Evolutionary conservation across 371 early-diverging fungal genomes (phyloP), one percentile per base, ranked within the genome.

Genomic region (Actinomortierella wolfii): DNA sequence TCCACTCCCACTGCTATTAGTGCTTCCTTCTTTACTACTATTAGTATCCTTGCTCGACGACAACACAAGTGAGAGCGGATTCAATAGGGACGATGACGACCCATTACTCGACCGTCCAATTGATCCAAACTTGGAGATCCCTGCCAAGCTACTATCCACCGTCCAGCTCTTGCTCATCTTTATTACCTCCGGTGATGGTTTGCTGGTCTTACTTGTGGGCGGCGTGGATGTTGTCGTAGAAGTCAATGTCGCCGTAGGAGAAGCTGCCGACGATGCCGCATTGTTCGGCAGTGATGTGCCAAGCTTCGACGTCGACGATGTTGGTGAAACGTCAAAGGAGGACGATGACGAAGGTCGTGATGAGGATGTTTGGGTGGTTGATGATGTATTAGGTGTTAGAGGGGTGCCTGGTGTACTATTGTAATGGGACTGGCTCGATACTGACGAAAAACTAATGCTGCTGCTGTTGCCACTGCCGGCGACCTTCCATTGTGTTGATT

Each of bases 121-220:
- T 56, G 2, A 48, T 39, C 42, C 42, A 41, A n/a, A 51, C 34
- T 34, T 54, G 41, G 25, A 43, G 5, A 28, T 46, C 44, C 54
- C 54, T 41, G 54, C 44, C 1, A 56, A 49, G 18, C 59, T 62
- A 46, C 68, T 67, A 34, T 73, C 73, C 1, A 54, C 59, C 3
- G 73, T 73, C 67, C 66, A 62, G 50, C 67, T 66, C 59, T 73
- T 73, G 50, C 59, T 73, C 73, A 73, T 66, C 55, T 66, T 73
- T 34, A 73, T 25, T 4, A 59, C 45, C 2, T 62, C 73, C 1
- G 61, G 67, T 28, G 73, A 63, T 21, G 47, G 47, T 21, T 45
- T 20, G 3, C 21, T 17, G 15, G 34, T 34, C 34, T 34, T 34
- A 11, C 7, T 34, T 34, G 34, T 34, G 34, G 34, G 34, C 11